Conservation (phyloP, 306 rosid genomes). For the Luffa aegyptiaca region DNA sequence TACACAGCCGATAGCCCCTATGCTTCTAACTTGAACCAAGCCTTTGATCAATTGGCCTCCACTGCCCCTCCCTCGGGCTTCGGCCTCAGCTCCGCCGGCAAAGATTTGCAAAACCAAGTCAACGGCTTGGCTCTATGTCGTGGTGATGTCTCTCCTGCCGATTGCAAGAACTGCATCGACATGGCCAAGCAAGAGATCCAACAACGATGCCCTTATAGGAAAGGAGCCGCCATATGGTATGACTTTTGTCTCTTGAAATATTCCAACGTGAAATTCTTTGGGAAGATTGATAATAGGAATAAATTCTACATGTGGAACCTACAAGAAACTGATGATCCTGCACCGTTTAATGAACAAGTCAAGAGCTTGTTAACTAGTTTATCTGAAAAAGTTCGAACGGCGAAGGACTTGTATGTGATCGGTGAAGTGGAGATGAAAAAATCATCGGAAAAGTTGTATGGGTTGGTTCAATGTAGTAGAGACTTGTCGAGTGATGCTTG, state of each 20-base stretch:
- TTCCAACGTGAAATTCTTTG: slow-evolving; percentile 19
- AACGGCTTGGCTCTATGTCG: slow-evolving; percentile 32
- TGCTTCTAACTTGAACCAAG: slow-evolving; percentile 15
- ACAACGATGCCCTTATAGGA: slow-evolving; percentile 18
- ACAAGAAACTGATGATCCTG: slow-evolving; percentile 4
- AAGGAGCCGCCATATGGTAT: slow-evolving; percentile 31
- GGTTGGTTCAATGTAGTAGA: slow-evolving; percentile 28
- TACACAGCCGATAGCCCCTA: slow-evolving; percentile 28
- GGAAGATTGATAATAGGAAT: slow-evolving; percentile 21
- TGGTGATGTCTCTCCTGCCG: slow-evolving; percentile 14
- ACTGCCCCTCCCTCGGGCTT: slow-evolving; percentile 23
- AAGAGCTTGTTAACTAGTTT: slow-evolving; percentile 17
- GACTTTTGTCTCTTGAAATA: slow-evolving; percentile 29
- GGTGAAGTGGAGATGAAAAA: slow-evolving; percentile 17
- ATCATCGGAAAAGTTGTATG: slow-evolving; percentile 11
- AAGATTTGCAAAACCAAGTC: slow-evolving; percentile 14
- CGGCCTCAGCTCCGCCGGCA: slow-evolving; percentile 9
- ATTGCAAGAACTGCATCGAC: slow-evolving; percentile 19
- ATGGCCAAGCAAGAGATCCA: slow-evolving; percentile 18
- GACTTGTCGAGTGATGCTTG: slow-evolving; percentile 14
- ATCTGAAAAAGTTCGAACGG: slow-evolving; percentile 2
- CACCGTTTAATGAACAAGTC: slow-evolving; percentile 14
- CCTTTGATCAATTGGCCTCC: slow-evolving; percentile 13
- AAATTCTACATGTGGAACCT: slow-evolving; percentile 27
- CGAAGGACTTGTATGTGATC: slow-evolving; percentile 8